Evolutionary conservation across 345 rosid species (phyloP).

Genomic region (Populus euphratica): DNA sequence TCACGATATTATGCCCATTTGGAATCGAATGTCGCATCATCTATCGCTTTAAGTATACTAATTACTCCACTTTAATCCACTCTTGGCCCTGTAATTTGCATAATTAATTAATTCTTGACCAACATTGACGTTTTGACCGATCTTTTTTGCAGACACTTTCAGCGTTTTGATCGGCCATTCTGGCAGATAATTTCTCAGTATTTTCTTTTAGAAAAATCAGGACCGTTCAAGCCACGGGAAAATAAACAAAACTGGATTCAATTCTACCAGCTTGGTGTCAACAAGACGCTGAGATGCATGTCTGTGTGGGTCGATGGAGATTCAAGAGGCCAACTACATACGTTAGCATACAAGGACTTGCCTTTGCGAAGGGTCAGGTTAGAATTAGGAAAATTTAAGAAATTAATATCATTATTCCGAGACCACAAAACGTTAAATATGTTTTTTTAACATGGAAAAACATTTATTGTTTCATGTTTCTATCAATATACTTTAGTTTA

Average conservation of each 20-base stretch:
- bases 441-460: no score
- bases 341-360: no score
- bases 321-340: no score
- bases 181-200: not conserved
- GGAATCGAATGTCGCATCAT: not conserved
- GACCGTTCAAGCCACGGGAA: constrained; percentile 2
- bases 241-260: not conserved
- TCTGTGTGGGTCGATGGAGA: no score
- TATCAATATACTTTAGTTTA: not conserved
- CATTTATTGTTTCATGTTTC: not conserved
- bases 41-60: not conserved
- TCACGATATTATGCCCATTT: not conserved
- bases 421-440: no score
- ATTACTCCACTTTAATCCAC: not conserved
- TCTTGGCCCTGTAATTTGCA: not conserved
- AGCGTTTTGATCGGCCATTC: not conserved
- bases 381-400: no score
- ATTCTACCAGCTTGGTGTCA: not conserved
- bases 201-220: not conserved
- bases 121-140: not conserved
- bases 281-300: not conserved
- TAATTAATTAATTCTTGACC: not conserved
- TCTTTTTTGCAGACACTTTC: not conserved
- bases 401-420: no score
- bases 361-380: no score